A percentile compares a stretch with the other conserved stretches of the same genome.
Evolutionary conservation across 345 rosid genomes (phyloP).

Genomic region (Populus simonii): DNA sequence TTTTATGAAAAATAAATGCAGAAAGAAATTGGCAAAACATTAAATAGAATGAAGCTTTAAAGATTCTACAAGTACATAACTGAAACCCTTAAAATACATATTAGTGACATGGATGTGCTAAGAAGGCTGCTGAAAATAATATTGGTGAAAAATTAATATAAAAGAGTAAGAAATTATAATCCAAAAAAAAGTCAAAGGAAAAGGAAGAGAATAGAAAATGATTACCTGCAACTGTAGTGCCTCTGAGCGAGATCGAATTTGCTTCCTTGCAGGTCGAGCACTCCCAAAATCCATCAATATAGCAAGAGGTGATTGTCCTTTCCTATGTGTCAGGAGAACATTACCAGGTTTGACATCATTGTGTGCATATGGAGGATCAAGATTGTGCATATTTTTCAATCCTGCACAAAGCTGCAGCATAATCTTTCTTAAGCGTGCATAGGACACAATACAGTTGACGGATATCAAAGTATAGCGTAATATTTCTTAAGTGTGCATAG

Average conservation of each 20-base stretch:
- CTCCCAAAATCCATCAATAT: constrained; percentile 99
- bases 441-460: neutral
- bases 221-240: constrained; percentile 91
- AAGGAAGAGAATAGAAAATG: neutral
- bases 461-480: neutral
- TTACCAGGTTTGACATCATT: constrained; percentile 99
- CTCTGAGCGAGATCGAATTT: constrained; percentile 85
- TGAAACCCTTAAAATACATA: neutral
- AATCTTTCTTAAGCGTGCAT: neutral
- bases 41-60: neutral
- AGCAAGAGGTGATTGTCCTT: constrained; percentile 78
- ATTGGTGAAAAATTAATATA: neutral
- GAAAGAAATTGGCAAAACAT: neutral
- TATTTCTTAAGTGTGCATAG: constrained; percentile 6
- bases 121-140: neutral
- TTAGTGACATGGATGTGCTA: neutral
- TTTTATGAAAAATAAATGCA: neutral
- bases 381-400: constrained; percentile 86
- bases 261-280: constrained; percentile 78
- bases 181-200: neutral
- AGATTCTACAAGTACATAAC: neutral
- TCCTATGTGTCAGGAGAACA: constrained; percentile 68
- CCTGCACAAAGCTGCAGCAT: constrained; percentile 88
- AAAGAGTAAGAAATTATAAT: neutral
- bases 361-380: constrained; percentile 96